These are phyloP conservation scores for Pisolithus albus DNA, from an alignment of 768 basidiomycete species.

Conservation along the genomic window DNA sequence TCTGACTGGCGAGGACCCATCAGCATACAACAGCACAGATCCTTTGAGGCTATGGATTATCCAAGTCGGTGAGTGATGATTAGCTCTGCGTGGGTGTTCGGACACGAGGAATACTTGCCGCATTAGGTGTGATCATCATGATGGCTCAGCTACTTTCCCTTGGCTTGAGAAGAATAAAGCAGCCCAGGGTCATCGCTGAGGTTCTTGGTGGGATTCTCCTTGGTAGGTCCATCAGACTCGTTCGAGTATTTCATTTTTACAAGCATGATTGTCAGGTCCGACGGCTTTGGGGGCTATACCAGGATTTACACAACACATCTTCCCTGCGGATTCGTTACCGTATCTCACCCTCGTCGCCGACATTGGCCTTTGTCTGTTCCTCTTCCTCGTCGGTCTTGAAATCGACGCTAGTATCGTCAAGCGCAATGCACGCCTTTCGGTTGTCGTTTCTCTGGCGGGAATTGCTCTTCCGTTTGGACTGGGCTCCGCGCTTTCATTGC, in stretches of 20 bases:
- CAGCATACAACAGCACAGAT: conserved; percentile 54
- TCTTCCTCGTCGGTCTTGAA: conserved; percentile 91
- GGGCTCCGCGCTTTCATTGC: conserved; percentile 67
- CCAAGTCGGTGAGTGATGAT: conserved; percentile 54
- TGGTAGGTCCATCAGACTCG: conserved; percentile 32
- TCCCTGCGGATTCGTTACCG: conserved; percentile 62
- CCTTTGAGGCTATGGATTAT: conserved; percentile 75
- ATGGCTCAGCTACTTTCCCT: conserved; percentile 75
- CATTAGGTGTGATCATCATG: conserved; percentile 70
- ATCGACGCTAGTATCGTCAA: conserved; percentile 77
- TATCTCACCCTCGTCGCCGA: conserved; percentile 85
- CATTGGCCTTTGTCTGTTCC: conserved; percentile 81
- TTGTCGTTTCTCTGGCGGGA: conserved; percentile 70
- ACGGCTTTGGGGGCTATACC: conserved; percentile 78
- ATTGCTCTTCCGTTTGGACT: conserved; percentile 86
- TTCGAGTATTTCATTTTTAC: background rate
- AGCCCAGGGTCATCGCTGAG: conserved; percentile 82
- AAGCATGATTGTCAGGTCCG: conserved; percentile 20
- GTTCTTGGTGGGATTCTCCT: conserved; percentile 88
- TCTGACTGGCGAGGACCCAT: conserved; percentile 68
- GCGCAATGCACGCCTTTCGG: conserved; percentile 64
- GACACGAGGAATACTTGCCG: background rate
- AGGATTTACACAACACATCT: conserved; percentile 80
- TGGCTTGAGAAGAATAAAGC: conserved; percentile 62
- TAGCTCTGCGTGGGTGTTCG: background rate